Evolutionary conservation across 371 early-diverging fungal species (phyloP).

Genomic region (Rhizopus delemar): DNA sequence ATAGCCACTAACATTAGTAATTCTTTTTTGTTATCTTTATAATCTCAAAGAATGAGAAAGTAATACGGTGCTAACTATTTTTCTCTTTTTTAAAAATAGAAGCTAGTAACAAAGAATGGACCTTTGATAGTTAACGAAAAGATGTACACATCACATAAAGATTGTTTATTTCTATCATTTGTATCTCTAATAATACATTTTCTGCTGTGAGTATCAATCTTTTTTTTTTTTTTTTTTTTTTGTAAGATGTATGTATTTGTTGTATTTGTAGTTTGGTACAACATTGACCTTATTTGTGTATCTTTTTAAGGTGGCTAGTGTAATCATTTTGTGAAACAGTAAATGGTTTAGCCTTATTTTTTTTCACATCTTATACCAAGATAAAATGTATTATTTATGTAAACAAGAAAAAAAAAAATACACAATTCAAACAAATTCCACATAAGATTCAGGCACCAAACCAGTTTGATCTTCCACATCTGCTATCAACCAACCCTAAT

Average conservation of each 20-base stretch:
- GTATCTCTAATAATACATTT: no score
- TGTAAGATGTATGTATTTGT: neutral
- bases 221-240: no score
- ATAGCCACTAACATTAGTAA: no score
- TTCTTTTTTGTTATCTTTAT: no score
- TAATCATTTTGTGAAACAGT: neutral
- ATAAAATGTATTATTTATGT: slow-evolving; percentile 1
- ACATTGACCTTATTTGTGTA: neutral
- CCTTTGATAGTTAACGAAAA: no score
- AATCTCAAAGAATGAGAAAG: no score
- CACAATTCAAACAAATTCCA: slow-evolving; percentile 44
- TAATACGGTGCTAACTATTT: no score
- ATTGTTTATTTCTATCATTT: no score
- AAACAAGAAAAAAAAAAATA: no score
- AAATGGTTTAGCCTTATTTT: neutral
- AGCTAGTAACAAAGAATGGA: no score
- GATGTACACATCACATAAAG: no score
- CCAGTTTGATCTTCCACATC: slow-evolving; percentile 64
- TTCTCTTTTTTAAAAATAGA: no score
- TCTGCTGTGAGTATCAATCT: neutral
- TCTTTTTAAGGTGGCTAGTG: slow-evolving; percentile 1
- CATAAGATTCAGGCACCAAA: slow-evolving; percentile 76
- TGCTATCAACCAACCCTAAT: slow-evolving; percentile 72
- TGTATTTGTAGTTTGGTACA: neutral
- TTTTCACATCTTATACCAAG: slow-evolving; percentile 1